Evolutionary conservation across 2,329 filamentous ascomycete genomes (phyloP), one percentile per base, ranked within the genome.

Genomic region (Fusarium robinianum): DNA sequence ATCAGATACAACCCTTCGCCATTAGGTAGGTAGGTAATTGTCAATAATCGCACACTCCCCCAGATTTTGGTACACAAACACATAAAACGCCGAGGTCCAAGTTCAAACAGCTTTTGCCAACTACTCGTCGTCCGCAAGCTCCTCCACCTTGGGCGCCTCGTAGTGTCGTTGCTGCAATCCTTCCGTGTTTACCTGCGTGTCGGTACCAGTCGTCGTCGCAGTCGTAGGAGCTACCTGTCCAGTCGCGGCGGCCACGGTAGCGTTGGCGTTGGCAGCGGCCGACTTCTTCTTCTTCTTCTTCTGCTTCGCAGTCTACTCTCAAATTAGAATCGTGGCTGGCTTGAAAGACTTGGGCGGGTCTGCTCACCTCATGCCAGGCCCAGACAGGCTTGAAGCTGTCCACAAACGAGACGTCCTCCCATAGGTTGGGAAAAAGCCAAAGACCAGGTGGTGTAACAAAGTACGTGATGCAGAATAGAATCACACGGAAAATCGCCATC

Each of bases 351-450:
- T 31, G 10, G 16, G 44, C 5, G 10, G 17, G 43, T 38, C 5
- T 34, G 70, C 80, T 69, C 66, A 95, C 90, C 81, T 96, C 91
- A 69, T 99, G 94, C 94, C 94, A 99, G 48, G 90, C 94, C 92
- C 94, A 99, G 5, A 96, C 72, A 14, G 94, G 94, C 64, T 86
- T 86, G 79, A 99, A 99, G 63, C 88, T 95, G 67, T 99, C 94
- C 70, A 99, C 87, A 73, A 99, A 97, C 6, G 92, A 95, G 18
- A 99, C 94, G 66, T 99, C 94, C 68, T 99, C 94, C 75, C 96
- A 99, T 14, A 99, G 74, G 66, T 99, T 99, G 34, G 94, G 94
- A 72, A 92, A 99, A 30, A 99, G 78, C 94, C 94, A 99, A n/a
- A 99, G 77, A 61, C 94, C 94, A 3, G 94, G 94, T 4, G 91